Evolutionary conservation across 2,329 filamentous ascomycete genomes (phyloP).

Genomic region (Stagonosporopsis chrysanthemi): DNA sequence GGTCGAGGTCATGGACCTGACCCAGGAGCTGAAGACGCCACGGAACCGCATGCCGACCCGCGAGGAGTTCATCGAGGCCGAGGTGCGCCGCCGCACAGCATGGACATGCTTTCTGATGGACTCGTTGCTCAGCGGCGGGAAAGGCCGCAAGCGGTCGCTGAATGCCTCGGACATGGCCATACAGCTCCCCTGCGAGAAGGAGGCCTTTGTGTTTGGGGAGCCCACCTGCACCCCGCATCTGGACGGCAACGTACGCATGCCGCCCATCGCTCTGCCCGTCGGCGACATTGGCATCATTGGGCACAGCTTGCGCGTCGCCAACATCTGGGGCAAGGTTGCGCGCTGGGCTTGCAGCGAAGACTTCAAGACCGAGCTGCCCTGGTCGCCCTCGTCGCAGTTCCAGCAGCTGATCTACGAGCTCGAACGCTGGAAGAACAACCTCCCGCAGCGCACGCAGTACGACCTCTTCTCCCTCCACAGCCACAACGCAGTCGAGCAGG

Average conservation of each 20-base stretch:
- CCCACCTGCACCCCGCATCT: conserved; percentile 47
- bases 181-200: conserved; percentile 51
- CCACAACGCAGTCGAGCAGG: conserved; percentile 53
- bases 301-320: conserved; percentile 50
- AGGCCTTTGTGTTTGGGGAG: conserved; percentile 51
- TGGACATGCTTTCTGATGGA: conserved; percentile 56
- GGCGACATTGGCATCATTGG: conserved; percentile 51
- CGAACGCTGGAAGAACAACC: conserved; percentile 45
- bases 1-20: conserved; percentile 52
- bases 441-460: conserved; percentile 48
- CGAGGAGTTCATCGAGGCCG: conserved; percentile 52
- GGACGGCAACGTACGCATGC: conserved; percentile 41
- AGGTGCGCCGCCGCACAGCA: conserved; percentile 50
- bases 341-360: conserved; percentile 51
- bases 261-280: conserved; percentile 35
- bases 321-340: conserved; percentile 53
- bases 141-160: conserved; percentile 49
- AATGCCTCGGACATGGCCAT: conserved; percentile 48
- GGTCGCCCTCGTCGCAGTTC: conserved; percentile 47
- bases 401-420: conserved; percentile 47
- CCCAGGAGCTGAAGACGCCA: conserved; percentile 45
- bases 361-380: conserved; percentile 48
- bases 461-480: conserved; percentile 50
- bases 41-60: conserved; percentile 43
- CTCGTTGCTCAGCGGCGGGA: conserved; percentile 51